These are phyloP conservation scores for Luzula sylvatica DNA, from an alignment of 176 grass and related monocot genomes.

Conservation along the genomic window DNA sequence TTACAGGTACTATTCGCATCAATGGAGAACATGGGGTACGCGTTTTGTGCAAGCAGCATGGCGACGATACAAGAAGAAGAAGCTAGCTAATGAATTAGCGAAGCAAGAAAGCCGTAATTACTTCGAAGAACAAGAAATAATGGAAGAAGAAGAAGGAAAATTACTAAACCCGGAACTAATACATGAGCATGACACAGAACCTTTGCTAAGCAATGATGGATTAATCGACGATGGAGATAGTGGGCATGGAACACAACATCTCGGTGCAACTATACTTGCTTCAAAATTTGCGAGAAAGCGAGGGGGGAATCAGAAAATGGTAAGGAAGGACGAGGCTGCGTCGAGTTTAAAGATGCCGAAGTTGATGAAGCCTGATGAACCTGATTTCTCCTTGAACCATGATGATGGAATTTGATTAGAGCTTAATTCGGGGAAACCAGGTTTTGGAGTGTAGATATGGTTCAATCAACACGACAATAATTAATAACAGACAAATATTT, in stretches of 20 bases:
- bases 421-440: no score
- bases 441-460: background rate
- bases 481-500: no score
- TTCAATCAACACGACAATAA: no score
- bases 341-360: conserved; percentile 60
- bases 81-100: conserved; percentile 61
- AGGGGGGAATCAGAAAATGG: conserved; percentile 25
- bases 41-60: conserved; percentile 85
- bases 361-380: conserved; percentile 85
- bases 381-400: conserved; percentile 60
- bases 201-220: conserved; percentile 24
- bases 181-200: conserved; percentile 19
- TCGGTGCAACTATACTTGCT: conserved; percentile 49
- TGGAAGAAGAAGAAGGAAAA: background rate
- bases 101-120: conserved; percentile 51
- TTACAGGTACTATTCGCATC: conserved; percentile 75
- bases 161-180: background rate
- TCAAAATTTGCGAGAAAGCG: conserved; percentile 80
- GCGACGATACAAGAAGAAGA: conserved; percentile 62
- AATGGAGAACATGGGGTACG: conserved; percentile 85
- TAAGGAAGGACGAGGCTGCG: conserved; percentile 19
- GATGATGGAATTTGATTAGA: conserved; percentile 49
- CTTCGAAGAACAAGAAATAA: background rate
- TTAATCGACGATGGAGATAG: conserved; percentile 5
- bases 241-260: conserved; percentile 18